Conservation (phyloP, 306 rosid species). For the Corylus americana region DNA sequence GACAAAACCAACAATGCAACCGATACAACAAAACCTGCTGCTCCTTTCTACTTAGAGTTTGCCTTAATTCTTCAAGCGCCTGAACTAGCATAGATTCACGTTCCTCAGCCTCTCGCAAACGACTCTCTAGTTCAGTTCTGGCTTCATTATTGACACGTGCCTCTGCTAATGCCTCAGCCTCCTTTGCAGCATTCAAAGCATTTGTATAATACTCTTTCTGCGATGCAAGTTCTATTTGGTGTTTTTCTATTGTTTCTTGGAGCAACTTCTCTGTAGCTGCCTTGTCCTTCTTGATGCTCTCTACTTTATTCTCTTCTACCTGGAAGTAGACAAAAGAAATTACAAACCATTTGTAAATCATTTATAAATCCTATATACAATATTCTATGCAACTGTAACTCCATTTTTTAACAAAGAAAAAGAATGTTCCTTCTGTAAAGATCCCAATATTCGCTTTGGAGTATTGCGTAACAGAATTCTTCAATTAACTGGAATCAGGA, state of each 20-base stretch:
- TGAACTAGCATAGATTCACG: constrained; percentile 96
- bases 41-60: constrained; percentile 89
- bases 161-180: constrained; percentile 96
- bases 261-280: constrained; percentile 86
- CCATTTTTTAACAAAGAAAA: background rate
- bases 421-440: background rate
- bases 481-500: background rate
- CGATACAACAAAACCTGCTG: constrained; percentile 72
- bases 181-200: constrained; percentile 95
- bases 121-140: constrained; percentile 86
- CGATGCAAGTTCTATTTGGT: constrained; percentile 78
- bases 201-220: constrained; percentile 85
- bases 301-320: constrained; percentile 98
- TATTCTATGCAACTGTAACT: background rate
- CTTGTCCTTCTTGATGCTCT: constrained; percentile 93
- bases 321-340: constrained; percentile 27
- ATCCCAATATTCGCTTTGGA: background rate
- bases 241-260: constrained; percentile 93
- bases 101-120: constrained; percentile 81
- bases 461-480: background rate
- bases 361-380: background rate
- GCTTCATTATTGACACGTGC: constrained; percentile 90
- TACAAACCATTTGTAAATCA: constrained; percentile 27
- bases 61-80: constrained; percentile 92
- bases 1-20: constrained; percentile 24